These are phyloP conservation scores for Panicum virgatum DNA, from an alignment of 202 grass and related monocot species.

Conservation along the genomic window DNA sequence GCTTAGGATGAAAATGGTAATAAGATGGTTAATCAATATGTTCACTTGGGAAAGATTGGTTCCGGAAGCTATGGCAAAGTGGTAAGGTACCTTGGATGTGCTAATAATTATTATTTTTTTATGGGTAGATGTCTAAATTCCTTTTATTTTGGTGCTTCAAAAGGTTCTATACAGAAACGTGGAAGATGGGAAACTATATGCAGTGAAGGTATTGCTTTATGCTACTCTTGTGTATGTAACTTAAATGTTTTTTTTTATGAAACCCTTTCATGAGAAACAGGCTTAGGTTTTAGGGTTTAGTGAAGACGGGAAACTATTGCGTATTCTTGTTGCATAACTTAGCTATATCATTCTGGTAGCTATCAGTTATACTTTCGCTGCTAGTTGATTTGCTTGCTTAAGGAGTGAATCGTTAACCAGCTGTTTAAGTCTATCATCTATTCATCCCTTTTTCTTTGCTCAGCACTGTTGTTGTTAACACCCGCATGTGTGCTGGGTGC, in stretches of 20 bases:
- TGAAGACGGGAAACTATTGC: no score
- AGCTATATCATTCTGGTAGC: not conserved
- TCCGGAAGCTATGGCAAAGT: slow-evolving; percentile 96
- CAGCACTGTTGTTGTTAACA: not conserved
- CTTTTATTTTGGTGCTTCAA: slow-evolving; percentile 22
- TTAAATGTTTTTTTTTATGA: slow-evolving; percentile 14
- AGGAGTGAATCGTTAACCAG: slow-evolving; percentile 11
- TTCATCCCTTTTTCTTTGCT: slow-evolving; percentile 20
- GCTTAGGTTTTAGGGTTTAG: no score
- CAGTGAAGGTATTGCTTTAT: slow-evolving; percentile 76
- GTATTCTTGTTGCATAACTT: not conserved
- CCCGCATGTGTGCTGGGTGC: not conserved
- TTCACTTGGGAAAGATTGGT: slow-evolving; percentile 74
- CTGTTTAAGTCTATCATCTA: not conserved
- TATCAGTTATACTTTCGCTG: not conserved
- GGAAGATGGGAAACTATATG: slow-evolving; percentile 79
- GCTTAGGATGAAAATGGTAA: slow-evolving; percentile 68
- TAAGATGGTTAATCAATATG: slow-evolving; percentile 91
- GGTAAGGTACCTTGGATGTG: slow-evolving; percentile 54
- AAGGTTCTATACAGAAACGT: slow-evolving; percentile 78
- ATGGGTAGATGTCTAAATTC: slow-evolving; percentile 31
- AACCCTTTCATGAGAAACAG: not conserved
- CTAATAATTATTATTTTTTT: not conserved
- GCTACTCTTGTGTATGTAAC: not conserved
- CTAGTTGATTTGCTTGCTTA: slow-evolving; percentile 15